Percentiles rank a stretch among this genome's conserved stretches.
Evolutionary conservation across 345 rosid species (phyloP).

Genomic region (Pugionium dolabratum): DNA sequence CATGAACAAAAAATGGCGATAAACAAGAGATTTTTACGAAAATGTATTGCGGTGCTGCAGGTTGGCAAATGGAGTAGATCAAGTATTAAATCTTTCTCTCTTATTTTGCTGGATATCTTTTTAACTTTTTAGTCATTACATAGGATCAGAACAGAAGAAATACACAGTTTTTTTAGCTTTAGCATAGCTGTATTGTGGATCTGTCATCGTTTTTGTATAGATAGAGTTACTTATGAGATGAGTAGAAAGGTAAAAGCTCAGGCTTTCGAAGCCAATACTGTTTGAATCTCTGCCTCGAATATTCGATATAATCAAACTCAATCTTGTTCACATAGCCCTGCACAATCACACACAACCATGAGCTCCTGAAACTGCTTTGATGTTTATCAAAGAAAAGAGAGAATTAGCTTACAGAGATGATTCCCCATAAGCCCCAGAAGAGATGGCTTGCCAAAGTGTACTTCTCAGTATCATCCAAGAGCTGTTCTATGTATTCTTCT

Average conservation of each 20-base stretch:
- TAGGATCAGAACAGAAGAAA: conserved; percentile 5
- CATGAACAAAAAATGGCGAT: too few species aligned
- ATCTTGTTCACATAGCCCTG: conserved; percentile 54
- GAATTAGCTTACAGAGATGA: conserved; percentile 44
- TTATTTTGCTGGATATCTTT: neutral
- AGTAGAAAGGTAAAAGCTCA: conserved; percentile 25
- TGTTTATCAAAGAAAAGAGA: neutral
- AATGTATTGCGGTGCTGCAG: too few species aligned
- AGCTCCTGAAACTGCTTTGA: neutral
- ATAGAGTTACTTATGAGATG: conserved; percentile 26
- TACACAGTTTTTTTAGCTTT: conserved; percentile 8
- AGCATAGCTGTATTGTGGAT: conserved; percentile 9
- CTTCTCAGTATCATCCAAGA: conserved; percentile 55
- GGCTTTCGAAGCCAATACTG: conserved; percentile 55
- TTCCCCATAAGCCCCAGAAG: conserved; percentile 79
- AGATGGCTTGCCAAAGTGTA: conserved; percentile 77
- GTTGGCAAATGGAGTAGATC: neutral
- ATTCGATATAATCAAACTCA: conserved; percentile 53
- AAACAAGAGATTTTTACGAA: too few species aligned
- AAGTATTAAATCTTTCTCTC: neutral
- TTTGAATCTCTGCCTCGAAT: conserved; percentile 57
- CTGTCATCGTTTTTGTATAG: conserved; percentile 1
- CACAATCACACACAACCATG: conserved; percentile 11
- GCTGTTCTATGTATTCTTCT: conserved; percentile 51
- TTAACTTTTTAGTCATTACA: conserved; percentile 19